These are phyloP conservation scores for Coemansia sp. DNA, from an alignment of 192 early-diverging fungal species.

Conservation along the genomic window DNA sequence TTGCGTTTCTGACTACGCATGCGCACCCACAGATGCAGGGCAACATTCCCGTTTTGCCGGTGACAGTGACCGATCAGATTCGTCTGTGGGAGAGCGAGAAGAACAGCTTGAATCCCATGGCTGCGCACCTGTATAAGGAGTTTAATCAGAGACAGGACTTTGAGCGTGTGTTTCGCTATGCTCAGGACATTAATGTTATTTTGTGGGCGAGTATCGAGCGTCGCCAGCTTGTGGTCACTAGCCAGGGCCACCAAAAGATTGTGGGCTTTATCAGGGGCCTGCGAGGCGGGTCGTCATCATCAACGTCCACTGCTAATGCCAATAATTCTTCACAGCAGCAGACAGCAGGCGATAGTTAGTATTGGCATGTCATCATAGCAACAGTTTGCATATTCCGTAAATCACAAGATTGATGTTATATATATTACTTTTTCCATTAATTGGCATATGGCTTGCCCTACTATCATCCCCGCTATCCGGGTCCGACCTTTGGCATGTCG, in stretches of 20 bases:
- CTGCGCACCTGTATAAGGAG: conserved; percentile 70
- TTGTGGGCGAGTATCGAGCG: conserved; percentile 73
- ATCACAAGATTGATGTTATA: neutral
- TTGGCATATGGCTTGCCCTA: neutral
- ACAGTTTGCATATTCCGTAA: too few relatives aligned
- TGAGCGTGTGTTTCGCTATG: conserved; percentile 70
- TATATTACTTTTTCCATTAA: neutral
- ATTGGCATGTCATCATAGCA: too few relatives aligned
- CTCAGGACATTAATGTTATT: conserved; percentile 68
- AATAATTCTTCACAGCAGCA: neutral
- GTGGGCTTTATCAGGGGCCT: conserved; percentile 47
- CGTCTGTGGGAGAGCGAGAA: conserved; percentile 94
- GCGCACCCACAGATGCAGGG: conserved; percentile 93
- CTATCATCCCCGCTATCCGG: conserved; percentile 20
- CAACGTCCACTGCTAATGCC: neutral
- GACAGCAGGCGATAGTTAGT: too few relatives aligned
- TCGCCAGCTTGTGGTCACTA: conserved; percentile 67
- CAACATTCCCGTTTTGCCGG: conserved; percentile 73
- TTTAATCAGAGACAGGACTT: conserved; percentile 72
- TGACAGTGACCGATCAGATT: conserved; percentile 94
- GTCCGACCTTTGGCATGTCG: conserved; percentile 56
- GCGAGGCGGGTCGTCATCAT: neutral
- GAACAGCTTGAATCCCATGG: conserved; percentile 63
- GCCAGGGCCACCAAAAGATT: conserved; percentile 69
- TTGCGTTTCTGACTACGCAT: conserved; percentile 81